Conservation (phyloP, 208 protist genomes). For the Trichomonas gallinae region DNA sequence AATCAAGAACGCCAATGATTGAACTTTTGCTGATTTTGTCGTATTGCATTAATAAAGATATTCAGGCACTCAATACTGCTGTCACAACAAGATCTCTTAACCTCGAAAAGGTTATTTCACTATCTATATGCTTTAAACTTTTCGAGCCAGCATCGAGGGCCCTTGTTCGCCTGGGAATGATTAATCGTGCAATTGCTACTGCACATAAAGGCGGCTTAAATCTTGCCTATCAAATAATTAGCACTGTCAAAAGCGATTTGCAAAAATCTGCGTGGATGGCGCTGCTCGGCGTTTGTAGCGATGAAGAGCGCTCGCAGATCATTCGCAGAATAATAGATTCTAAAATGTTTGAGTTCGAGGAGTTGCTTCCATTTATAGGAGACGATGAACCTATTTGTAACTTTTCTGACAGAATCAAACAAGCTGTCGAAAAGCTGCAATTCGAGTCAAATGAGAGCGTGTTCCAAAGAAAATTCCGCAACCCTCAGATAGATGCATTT, state of each 20-base stretch:
- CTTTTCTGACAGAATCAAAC: not conserved
- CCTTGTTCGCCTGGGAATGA: not conserved
- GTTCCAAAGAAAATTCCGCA: not conserved
- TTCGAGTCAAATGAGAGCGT: not conserved
- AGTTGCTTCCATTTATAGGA: not conserved
- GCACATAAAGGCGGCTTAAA: not conserved
- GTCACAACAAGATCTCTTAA: not conserved
- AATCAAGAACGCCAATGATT: not conserved
- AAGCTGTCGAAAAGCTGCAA: not conserved
- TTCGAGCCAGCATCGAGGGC: not conserved
- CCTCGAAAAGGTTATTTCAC: not conserved
- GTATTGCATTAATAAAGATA: not conserved
- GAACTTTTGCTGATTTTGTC: not conserved
- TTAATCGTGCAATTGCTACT: not conserved
- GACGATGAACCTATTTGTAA: not conserved
- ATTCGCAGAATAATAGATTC: not conserved
- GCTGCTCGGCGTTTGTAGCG: not conserved
- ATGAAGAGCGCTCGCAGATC: not conserved
- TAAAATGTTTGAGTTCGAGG: not conserved
- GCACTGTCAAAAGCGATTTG: not conserved
- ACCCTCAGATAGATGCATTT: not conserved
- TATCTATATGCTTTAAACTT: not conserved
- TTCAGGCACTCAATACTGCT: not conserved
- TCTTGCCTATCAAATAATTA: not conserved
- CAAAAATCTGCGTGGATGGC: not conserved